phyloP scores from a whole-genome alignment of 192 early-diverging fungal species.

The Thamnidium elegans region DNA sequence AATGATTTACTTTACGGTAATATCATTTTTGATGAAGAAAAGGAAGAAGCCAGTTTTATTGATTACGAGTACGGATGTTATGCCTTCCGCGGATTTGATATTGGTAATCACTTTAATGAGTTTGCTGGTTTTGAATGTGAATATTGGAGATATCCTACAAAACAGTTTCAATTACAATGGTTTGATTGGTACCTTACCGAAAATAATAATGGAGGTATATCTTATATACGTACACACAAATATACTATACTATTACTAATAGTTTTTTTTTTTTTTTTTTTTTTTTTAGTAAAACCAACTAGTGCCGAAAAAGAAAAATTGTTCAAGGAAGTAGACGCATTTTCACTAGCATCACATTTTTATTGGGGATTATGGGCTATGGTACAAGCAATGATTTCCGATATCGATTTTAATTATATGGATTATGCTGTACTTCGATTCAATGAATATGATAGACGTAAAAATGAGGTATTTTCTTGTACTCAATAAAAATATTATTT shows the following conservation, averaged over 20 bases:
- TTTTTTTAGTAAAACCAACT: slow-evolving; percentile 25
- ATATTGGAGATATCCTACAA: slow-evolving; percentile 75
- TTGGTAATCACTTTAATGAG: slow-evolving; percentile 96
- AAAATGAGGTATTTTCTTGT: not conserved
- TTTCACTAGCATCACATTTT: slow-evolving; percentile 86
- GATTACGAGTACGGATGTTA: slow-evolving; percentile 93
- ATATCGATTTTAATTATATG: slow-evolving; percentile 96
- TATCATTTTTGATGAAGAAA: slow-evolving; percentile 68
- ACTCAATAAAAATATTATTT: not conserved
- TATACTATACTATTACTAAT: not conserved
- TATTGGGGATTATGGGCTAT: slow-evolving; percentile 88
- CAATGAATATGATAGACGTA: slow-evolving; percentile 67
- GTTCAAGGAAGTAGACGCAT: slow-evolving; percentile 76
- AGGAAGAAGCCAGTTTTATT: slow-evolving; percentile 68
- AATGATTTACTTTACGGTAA: slow-evolving; percentile 92
- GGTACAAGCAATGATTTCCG: slow-evolving; percentile 82
- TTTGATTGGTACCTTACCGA: slow-evolving; percentile 67
- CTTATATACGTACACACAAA: not conserved
- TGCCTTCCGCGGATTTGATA: slow-evolving; percentile 88
- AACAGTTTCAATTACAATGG: slow-evolving; percentile 71
- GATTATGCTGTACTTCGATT: slow-evolving; percentile 82
- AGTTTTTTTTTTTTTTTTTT: not conserved
- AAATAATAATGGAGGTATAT: slow-evolving; percentile 33
- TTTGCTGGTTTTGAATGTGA: slow-evolving; percentile 97
- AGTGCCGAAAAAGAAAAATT: slow-evolving; percentile 57